Conservation (phyloP, 345 rosid species). For the Hypericum perforatum region DNA sequence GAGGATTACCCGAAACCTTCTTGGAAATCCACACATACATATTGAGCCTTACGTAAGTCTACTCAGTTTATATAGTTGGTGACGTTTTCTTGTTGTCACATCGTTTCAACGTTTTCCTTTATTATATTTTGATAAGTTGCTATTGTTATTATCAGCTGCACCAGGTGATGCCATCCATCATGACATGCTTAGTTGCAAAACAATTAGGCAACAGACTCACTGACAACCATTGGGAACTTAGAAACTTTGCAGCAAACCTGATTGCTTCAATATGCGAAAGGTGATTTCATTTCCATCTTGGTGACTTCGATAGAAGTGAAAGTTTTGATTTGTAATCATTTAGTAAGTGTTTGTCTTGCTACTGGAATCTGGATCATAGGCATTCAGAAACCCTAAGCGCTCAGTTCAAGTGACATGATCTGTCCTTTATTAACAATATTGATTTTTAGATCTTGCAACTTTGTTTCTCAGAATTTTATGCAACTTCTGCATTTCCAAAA, state of each 20-base stretch:
- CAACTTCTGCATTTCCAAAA: too few relatives aligned
- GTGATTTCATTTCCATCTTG: conserved; percentile 18
- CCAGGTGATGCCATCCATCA: conserved; percentile 65
- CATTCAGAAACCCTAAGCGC: neutral
- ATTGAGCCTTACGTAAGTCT: conserved; percentile 79
- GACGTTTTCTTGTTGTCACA: neutral
- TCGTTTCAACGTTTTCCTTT: neutral
- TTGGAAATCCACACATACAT: conserved; percentile 68
- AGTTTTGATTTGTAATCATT: conserved; percentile 1
- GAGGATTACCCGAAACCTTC: conserved; percentile 64
- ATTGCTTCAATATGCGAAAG: conserved; percentile 67
- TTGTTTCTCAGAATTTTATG: too few relatives aligned
- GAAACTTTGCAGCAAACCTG: conserved; percentile 58
- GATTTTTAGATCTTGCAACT: too few relatives aligned
- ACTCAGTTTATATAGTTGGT: conserved; percentile 1
- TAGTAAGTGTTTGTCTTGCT: neutral
- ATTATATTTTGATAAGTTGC: neutral
- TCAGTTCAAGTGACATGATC: too few relatives aligned
- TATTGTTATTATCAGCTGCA: conserved; percentile 49
- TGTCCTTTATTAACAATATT: too few relatives aligned
- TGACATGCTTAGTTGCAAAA: conserved; percentile 72
- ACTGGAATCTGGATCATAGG: neutral
- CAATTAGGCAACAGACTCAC: conserved; percentile 51
- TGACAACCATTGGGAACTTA: conserved; percentile 77
- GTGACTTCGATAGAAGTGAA: conserved; percentile 3